Base-by-base conservation (phyloP, 352 stramenopile species). In the Pythium aphanidermatum region DNA sequence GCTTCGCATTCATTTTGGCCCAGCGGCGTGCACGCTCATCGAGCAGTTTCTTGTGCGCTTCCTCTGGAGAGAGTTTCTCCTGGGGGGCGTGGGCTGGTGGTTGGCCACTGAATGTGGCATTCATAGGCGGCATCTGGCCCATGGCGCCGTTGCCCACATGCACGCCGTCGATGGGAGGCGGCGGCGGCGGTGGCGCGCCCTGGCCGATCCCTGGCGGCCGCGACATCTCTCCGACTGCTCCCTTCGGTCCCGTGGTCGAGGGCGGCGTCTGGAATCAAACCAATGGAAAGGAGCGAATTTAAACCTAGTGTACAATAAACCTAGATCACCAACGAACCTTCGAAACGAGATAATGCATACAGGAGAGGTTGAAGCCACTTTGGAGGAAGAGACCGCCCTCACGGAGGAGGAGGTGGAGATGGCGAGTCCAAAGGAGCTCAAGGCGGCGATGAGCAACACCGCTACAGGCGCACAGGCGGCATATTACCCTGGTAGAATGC, bases 1-100 rank as follows among this genome's bases (percentile, higher is more conserved):
- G 83, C 67, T 98, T 97, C 23, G 76, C 79, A 63, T 98, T 97
- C 62, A 91, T 83, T 51, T 94, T 94, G 40, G 68, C 60, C 82
- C 82, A 94, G 40, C 79, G 79, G 9, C 75, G 75, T 50, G 78
- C 85, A 38, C 82, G 82, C 60, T 94, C 82, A 34, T 92, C 79
- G 24, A 94, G 54, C 60, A 78, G 65, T 30, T 69, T 67, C 59
- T 71, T 60, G 13, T 71, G 60, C 49, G 81, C 74, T 46, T 83
- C 66, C 26, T 89, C 74, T 5, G 78, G 45, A 11, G 52, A 55
- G 26, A 51, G 28, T 16, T 42, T 50, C 30, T 54, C 42, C 14
- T 49, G 27, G 32, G 40, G 36, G 27, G 35, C 42, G 9, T 25
- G 34, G 39, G 51, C 38, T 55, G 58, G 40, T 36, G 16, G 24